phyloP scores from a whole-genome alignment of 768 basidiomycete genomes.

The Amanita polypyramis region DNA sequence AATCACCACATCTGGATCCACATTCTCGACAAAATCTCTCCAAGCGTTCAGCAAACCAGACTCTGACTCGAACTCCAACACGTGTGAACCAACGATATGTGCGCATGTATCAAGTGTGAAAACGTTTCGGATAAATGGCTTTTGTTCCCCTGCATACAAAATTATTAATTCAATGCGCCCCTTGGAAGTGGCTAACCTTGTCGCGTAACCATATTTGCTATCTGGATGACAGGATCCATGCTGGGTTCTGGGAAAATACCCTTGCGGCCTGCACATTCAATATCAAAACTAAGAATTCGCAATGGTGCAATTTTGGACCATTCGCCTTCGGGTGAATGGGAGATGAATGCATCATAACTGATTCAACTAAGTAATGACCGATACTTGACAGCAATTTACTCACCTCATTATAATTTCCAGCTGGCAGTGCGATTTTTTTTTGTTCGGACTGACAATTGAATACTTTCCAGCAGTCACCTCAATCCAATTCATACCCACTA shows the following conservation, averaged over 20 bases:
- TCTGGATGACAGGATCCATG: slow-evolving; percentile 93
- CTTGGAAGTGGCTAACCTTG: slow-evolving; percentile 49
- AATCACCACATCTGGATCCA: slow-evolving; percentile 92
- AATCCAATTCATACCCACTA: slow-evolving; percentile 99
- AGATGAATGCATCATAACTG: slow-evolving; percentile 81
- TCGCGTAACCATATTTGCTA: slow-evolving; percentile 97
- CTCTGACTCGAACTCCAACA: slow-evolving; percentile 76
- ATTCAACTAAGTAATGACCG: neutral
- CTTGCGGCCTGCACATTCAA: slow-evolving; percentile 96
- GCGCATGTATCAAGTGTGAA: slow-evolving; percentile 94
- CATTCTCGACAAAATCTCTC: slow-evolving; percentile 81
- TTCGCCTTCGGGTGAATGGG: slow-evolving; percentile 82
- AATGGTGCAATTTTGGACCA: slow-evolving; percentile 93
- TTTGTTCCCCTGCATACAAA: slow-evolving; percentile 56
- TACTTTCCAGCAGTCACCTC: slow-evolving; percentile 84
- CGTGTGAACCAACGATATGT: slow-evolving; percentile 96
- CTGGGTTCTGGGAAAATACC: slow-evolving; percentile 94
- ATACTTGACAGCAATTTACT: slow-evolving; percentile 12
- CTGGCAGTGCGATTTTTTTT: slow-evolving; percentile 76
- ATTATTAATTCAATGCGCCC: slow-evolving; percentile 1
- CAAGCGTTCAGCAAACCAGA: slow-evolving; percentile 66
- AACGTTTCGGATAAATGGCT: slow-evolving; percentile 93
- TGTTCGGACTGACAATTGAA: slow-evolving; percentile 39
- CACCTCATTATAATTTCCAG: slow-evolving; percentile 77
- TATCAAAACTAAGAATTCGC: slow-evolving; percentile 94